Conservation (phyloP, 768 basidiomycete species). For the Rhodotorula taiwanensis region DNA sequence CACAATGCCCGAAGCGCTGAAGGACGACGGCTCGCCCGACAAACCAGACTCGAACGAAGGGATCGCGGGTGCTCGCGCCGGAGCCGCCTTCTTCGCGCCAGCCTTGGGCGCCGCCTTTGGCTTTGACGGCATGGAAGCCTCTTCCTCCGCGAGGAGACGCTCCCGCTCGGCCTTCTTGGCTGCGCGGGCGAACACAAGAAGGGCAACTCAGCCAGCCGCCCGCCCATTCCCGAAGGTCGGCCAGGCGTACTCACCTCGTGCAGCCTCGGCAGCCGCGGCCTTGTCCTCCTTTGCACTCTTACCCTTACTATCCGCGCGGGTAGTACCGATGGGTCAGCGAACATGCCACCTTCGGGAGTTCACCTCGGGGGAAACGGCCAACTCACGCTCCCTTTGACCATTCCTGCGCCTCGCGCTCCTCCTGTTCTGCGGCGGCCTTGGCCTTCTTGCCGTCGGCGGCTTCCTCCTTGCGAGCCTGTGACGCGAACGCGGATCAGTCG, state of each 20-base stretch:
- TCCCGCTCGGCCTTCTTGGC: slow-evolving; percentile 37
- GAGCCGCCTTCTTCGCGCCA: slow-evolving; percentile 37
- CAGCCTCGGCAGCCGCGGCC: slow-evolving; percentile 14
- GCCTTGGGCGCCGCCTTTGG: slow-evolving; percentile 38
- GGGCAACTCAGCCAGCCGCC: neutral
- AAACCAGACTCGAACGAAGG: slow-evolving; percentile 33
- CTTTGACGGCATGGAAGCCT: slow-evolving; percentile 32
- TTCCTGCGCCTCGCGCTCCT: slow-evolving; percentile 35
- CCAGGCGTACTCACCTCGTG: neutral
- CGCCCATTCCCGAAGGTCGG: neutral
- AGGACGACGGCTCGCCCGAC: slow-evolving; percentile 6
- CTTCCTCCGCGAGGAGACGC: slow-evolving; percentile 40
- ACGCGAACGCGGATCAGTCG: neutral
- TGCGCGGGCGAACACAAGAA: neutral
- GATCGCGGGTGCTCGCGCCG: slow-evolving; percentile 36
- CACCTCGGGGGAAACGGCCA: neutral
- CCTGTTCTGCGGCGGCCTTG: neutral
- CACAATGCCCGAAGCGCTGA: slow-evolving; percentile 29
- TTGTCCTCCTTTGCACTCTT: slow-evolving; percentile 32
- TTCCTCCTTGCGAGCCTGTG: slow-evolving; percentile 18
- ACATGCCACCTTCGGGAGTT: too few species aligned
- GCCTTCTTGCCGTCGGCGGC: slow-evolving; percentile 17
- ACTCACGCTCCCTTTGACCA: slow-evolving; percentile 37
- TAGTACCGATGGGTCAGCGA: neutral
- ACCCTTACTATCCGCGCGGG: slow-evolving; percentile 13